These are phyloP conservation scores for Sporothrix phasma DNA, from an alignment of 2,329 filamentous ascomycete genomes.

Conservation along the genomic window DNA sequence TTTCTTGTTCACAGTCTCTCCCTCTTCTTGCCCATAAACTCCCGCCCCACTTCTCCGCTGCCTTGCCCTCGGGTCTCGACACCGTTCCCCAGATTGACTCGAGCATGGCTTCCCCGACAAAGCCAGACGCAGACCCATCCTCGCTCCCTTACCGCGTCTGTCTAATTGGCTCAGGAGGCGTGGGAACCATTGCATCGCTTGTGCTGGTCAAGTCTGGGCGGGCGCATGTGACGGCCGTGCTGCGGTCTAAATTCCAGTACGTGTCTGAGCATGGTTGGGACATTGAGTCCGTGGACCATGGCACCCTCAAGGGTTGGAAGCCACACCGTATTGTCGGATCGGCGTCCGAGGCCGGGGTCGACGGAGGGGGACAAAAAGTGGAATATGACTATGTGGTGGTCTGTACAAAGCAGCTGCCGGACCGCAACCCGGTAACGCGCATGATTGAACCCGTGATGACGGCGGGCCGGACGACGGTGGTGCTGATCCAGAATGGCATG, in stretches of 20 bases:
- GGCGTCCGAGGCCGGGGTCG: neutral
- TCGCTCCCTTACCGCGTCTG: conserved; percentile 15
- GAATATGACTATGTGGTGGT: conserved; percentile 17
- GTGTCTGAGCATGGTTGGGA: conserved; percentile 16
- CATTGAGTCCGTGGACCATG: conserved; percentile 18
- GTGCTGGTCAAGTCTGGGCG: conserved; percentile 15
- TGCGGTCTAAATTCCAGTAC: conserved; percentile 15
- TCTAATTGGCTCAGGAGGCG: conserved; percentile 16
- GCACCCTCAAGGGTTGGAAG: conserved; percentile 11
- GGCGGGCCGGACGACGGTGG: conserved; percentile 9
- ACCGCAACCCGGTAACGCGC: conserved; percentile 7
- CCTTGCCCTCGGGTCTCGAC: too few relatives aligned
- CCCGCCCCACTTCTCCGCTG: neutral
- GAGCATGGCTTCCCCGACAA: conserved; percentile 18
- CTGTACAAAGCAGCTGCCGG: conserved; percentile 18
- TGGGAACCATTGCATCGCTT: conserved; percentile 18
- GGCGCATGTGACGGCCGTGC: conserved; percentile 16
- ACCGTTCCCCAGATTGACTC: neutral
- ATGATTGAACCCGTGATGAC: conserved; percentile 15
- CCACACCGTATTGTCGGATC: conserved; percentile 15
- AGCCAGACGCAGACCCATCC: too few relatives aligned
- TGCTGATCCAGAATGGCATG: conserved; percentile 19
- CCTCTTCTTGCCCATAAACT: neutral
- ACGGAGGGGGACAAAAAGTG: neutral
- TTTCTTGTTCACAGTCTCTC: neutral